Percentiles rank a stretch among this genome's conserved stretches.
Evolutionary conservation across 768 basidiomycete species (phyloP).

Genomic region (Cystofilobasidium macerans): DNA sequence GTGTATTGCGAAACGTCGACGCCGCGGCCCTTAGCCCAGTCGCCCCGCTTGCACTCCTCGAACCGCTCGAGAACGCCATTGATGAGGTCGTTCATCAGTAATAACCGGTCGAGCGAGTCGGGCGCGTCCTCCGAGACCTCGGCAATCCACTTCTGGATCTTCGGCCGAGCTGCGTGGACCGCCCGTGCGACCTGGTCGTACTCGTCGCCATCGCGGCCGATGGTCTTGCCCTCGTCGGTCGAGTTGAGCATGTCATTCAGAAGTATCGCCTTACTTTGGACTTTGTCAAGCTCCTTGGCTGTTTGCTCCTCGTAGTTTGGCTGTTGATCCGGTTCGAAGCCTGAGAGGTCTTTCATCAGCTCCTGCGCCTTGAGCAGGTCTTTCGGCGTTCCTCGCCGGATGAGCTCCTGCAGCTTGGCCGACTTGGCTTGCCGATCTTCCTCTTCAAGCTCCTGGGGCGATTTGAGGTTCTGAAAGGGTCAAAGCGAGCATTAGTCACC

Average conservation of each 20-base stretch:
- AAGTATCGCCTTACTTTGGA: constrained; percentile 90
- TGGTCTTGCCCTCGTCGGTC: constrained; percentile 66
- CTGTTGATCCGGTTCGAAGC: constrained; percentile 87
- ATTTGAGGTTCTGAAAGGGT: constrained; percentile 63
- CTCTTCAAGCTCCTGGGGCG: constrained; percentile 87
- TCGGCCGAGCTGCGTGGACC: constrained; percentile 70
- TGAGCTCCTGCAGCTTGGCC: constrained; percentile 97
- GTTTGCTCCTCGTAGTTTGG: constrained; percentile 89
- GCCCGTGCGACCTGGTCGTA: constrained; percentile 90
- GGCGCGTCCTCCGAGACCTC: constrained; percentile 82
- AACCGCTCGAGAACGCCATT: constrained; percentile 83
- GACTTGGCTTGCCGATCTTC: constrained; percentile 91
- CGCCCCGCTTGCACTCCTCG: constrained; percentile 85
- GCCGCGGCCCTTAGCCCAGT: constrained; percentile 48
- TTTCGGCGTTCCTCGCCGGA: constrained; percentile 85
- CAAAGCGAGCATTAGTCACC: not conserved
- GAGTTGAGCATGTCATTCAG: constrained; percentile 96
- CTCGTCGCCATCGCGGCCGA: constrained; percentile 69
- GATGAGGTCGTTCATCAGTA: constrained; percentile 96
- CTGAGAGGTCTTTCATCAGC: constrained; percentile 88
- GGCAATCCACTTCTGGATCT: constrained; percentile 94
- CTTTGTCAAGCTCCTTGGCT: constrained; percentile 76
- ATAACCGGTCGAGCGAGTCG: constrained; percentile 80
- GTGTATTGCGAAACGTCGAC: constrained; percentile 37
- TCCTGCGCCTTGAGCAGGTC: constrained; percentile 94